phyloP scores from a whole-genome alignment of 257 asterid species.

The Ophiorrhiza pumila region DNA sequence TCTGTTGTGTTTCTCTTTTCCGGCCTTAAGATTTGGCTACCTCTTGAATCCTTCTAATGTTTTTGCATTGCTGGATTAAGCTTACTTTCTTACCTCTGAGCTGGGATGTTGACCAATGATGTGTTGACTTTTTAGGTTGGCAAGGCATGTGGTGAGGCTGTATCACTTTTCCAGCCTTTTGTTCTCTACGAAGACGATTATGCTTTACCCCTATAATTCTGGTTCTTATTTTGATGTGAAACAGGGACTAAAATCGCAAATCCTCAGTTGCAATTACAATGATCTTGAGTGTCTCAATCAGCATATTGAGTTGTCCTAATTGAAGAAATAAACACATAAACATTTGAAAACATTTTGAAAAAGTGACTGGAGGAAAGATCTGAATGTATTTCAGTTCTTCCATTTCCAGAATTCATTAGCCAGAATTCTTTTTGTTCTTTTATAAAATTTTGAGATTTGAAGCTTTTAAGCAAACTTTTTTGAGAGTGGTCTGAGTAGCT shows the following conservation, averaged over 20 bases:
- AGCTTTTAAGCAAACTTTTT: not conserved
- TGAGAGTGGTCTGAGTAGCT: not conserved
- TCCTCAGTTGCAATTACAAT: conserved; percentile 25
- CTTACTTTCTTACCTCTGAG: conserved; percentile 58
- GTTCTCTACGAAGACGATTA: conserved; percentile 78
- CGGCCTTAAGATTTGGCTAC: conserved; percentile 58
- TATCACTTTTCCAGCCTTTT: conserved; percentile 89
- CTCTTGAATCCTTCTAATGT: conserved; percentile 56
- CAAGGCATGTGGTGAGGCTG: conserved; percentile 98
- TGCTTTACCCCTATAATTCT: conserved; percentile 64
- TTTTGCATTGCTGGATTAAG: conserved; percentile 72
- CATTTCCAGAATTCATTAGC: not conserved
- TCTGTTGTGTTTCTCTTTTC: conserved; percentile 70
- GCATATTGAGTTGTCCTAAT: not conserved
- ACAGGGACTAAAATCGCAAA: conserved; percentile 53
- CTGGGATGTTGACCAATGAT: conserved; percentile 84
- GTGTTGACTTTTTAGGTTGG: conserved; percentile 96
- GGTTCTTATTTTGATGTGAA: conserved; percentile 56
- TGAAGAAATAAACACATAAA: not conserved
- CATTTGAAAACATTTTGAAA: not conserved
- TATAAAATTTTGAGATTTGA: not conserved
- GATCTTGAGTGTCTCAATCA: conserved; percentile 17
- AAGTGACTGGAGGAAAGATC: not conserved
- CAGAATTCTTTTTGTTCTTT: not conserved
- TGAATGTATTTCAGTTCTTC: not conserved